Base-by-base conservation (phyloP, 164 flowering plant genomes). In the Magnolia changhungtana region DNA sequence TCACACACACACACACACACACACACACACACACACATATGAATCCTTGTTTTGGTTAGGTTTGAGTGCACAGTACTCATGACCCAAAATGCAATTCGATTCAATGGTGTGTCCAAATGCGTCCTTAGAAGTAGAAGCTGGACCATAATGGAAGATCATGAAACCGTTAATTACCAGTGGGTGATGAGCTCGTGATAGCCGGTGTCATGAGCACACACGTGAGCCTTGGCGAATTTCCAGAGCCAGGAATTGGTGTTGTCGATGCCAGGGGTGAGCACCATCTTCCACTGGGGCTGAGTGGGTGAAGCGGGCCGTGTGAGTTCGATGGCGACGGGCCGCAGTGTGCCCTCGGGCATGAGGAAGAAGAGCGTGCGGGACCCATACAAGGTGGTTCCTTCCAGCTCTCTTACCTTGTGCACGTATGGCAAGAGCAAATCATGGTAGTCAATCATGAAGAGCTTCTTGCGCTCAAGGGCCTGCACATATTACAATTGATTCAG, bases 151-250 rank as follows among this genome's bases (percentile, higher is more conserved):
- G 19, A 20, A 64, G 24, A 1, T 64, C 10, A 8, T 19, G 67
- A 21, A 64, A 8, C n/a, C 67, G 5, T 13, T 67, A 27, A 67
- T 68, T 80, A 87, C 86, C 87, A 85, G 81, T 85, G 86, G 64
- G 19, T 16, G 23, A 79, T 79, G 29, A 83, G 82, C 23, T 87
- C 80, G 75, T 87, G 87, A 71, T 21, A 77, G 37, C 83, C 87
- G 52, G 86, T 14, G 59, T 86, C 88, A 73, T 82, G 76, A 18
- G 88, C 78, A 24, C 66, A 59, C 16, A 86, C 88, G 80, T 88
- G 90, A 31, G 80, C 79, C 80, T 86, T 88, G 51, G 85, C 88
- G 0, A 86, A 71, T 29, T 72, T 70, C 88, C 88, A 88, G 2
- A 81, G 37, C 88, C 87, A 88, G 27, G 63, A 9, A 23, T 50